phyloP scores from a whole-genome alignment of 1,284 basidiomycete genomes.

The Puccinia hordei region DNA sequence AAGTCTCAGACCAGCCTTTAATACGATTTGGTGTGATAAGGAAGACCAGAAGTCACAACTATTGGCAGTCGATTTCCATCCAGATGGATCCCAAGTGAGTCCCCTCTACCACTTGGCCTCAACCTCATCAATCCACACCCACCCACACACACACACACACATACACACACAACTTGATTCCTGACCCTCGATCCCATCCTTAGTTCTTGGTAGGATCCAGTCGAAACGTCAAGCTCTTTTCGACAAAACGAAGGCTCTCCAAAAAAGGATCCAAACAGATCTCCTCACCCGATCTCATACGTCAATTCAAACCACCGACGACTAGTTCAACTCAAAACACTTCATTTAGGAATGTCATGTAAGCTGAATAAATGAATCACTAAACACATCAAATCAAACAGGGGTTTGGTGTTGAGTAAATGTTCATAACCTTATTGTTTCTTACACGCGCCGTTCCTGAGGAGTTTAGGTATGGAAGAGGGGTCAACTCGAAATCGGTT shows the following conservation, averaged over 20 bases:
- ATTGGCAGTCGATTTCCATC: conserved; percentile 32
- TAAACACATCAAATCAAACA: background rate
- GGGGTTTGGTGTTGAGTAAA: background rate
- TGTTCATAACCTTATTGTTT: background rate
- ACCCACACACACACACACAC: too few relatives aligned
- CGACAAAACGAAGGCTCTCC: conserved; percentile 7
- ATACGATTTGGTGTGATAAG: conserved; percentile 7
- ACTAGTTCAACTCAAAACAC: background rate
- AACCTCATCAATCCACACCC: background rate
- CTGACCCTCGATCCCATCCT: too few relatives aligned
- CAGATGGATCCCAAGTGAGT: conserved; percentile 20
- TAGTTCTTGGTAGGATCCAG: conserved; percentile 30
- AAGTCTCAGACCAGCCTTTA: conserved; percentile 27
- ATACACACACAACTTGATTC: too few relatives aligned
- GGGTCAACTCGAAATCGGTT: background rate
- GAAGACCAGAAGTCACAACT: conserved; percentile 18
- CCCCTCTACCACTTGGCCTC: background rate
- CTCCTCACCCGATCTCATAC: background rate
- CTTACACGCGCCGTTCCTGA: too few relatives aligned
- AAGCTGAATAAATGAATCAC: conserved; percentile 1
- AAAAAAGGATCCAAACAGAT: background rate
- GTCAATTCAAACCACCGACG: conserved; percentile 12
- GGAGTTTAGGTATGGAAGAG: conserved; percentile 27
- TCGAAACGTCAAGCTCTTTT: conserved; percentile 12
- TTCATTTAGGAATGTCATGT: conserved; percentile 37